Evolutionary conservation across 176 grass and related monocot species (phyloP), one percentile per base, ranked within the genome.

Genomic region (Aegilops longissima): DNA sequence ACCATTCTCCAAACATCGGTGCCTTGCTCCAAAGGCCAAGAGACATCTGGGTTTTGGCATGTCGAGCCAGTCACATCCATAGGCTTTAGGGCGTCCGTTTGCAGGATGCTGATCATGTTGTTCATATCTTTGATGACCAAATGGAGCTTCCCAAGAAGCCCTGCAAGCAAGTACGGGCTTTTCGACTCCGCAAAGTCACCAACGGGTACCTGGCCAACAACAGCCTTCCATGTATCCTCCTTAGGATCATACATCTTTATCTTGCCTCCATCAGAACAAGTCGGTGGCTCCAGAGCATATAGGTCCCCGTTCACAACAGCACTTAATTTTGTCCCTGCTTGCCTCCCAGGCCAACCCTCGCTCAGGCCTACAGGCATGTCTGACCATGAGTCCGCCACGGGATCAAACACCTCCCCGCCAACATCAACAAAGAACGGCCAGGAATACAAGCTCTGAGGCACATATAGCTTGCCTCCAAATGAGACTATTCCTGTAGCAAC

Each of bases 301-400:
- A 98, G 62, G 25, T 95, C 80, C 8, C 91, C 91, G 38, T 90
- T 42, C 62, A 93, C 23, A 51, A 98, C 89, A 25, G 79, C 85
- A 38, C 89, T 98, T 44, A 98, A 72, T 38, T 93, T 98, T 31
- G 91, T 90, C 47, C 87, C 87, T 5, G 82, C 95, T 61, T 95
- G 95, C 87, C 91, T 90, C 24, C 87, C 91, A 18, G 95, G 93
- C 95, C 95, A 98, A 18, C 95, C 89, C 71, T 95, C 87, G 1
- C 95, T 89, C 91, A 98, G 88, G 5, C 93, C 93, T 18, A 84
- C 83, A 66, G 91, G 93, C 95, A 98, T 98, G 5, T 95, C 89
- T 9, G 8, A 82, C 95, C 95, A 97, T 34, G 88, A 86, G 84
- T 89, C 88, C 3, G 83, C 83, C 21, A 30, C 70, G 2, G 93